Percentiles rank a stretch among this genome's conserved stretches.
phyloP scores from a whole-genome alignment of 805 yeast genomes.

The Danielozyma ontarioensis region DNA sequence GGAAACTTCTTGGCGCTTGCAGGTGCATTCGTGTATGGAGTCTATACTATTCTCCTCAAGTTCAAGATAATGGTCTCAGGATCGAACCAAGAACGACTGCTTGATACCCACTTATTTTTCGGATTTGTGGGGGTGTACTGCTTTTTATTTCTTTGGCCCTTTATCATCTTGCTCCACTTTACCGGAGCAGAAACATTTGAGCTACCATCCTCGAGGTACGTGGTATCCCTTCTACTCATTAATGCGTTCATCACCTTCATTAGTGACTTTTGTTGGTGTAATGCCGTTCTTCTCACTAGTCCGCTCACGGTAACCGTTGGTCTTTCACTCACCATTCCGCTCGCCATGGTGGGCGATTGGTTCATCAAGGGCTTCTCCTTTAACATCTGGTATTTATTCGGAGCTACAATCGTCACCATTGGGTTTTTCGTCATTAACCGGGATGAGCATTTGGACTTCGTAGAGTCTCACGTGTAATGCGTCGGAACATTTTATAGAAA shows the following conservation, averaged over 20 bases:
- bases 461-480: conserved; percentile 2
- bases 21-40: conserved; percentile 88
- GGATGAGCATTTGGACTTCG: conserved; percentile 64
- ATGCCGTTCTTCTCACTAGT: conserved; percentile 87
- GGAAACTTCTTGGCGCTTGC: conserved; percentile 79
- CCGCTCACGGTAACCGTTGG: conserved; percentile 97
- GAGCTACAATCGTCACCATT: conserved; percentile 73
- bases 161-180: conserved; percentile 59
- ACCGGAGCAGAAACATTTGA: conserved; percentile 66
- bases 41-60: conserved; percentile 83
- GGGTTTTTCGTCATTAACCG: conserved; percentile 83
- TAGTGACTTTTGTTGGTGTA: conserved; percentile 94
- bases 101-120: conserved; percentile 84
- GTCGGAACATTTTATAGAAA: conserved; percentile 1
- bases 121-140: conserved; percentile 93
- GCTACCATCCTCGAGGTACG: conserved; percentile 52
- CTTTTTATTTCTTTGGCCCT: conserved; percentile 74
- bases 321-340: conserved; percentile 84
- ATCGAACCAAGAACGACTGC: conserved; percentile 58
- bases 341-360: conserved; percentile 90
- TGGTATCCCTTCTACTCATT: conserved; percentile 48
- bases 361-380: conserved; percentile 60
- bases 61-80: conserved; percentile 44
- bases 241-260: conserved; percentile 79
- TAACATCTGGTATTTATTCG: conserved; percentile 61